phyloP scores from a whole-genome alignment of 495 filamentous ascomycete genomes.

The Neurospora africana region DNA sequence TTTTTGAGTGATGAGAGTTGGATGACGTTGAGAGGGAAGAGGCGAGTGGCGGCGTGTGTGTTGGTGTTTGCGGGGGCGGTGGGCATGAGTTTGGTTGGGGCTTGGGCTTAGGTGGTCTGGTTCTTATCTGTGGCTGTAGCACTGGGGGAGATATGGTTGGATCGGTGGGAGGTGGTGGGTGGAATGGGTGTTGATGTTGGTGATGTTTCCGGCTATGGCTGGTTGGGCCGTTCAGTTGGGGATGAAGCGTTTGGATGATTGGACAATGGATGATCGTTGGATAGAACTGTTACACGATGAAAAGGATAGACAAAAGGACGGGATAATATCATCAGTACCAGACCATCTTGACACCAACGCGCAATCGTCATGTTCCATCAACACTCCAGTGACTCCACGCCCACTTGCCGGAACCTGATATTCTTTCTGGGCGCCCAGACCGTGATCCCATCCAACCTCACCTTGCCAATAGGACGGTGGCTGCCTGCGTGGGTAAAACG shows the following conservation, averaged over 20 bases:
- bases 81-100: constrained; percentile 83
- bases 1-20: constrained; percentile 88
- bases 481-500: neutral
- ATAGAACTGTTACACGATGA: neutral
- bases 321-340: neutral
- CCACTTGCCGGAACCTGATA: neutral
- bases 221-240: neutral
- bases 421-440: neutral
- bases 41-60: constrained; percentile 60
- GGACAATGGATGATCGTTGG: neutral
- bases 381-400: neutral
- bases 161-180: neutral
- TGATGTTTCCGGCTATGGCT: neutral
- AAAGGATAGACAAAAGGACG: neutral
- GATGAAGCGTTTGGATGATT: neutral
- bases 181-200: neutral
- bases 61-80: constrained; percentile 66
- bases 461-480: neutral
- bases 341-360: neutral
- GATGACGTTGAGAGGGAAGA: constrained; percentile 53
- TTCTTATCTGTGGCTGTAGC: neutral
- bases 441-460: neutral
- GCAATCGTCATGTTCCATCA: neutral
- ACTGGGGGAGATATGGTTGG: neutral
- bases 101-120: constrained; percentile 53